Conservation (phyloP, 169 alveolate genomes). For the Plasmodium yoelii region DNA sequence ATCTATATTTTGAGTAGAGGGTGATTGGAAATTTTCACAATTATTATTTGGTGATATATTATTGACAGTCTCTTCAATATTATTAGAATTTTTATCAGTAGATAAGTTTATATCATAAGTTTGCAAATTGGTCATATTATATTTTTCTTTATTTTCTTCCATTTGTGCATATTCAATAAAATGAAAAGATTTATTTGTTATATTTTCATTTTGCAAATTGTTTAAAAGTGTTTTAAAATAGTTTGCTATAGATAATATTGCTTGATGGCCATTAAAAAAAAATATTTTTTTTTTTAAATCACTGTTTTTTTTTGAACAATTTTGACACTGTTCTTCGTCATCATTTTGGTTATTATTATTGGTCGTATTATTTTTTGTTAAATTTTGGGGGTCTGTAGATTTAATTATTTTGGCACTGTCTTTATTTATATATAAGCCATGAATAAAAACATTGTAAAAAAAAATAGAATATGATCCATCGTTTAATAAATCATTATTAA, state of each 20-base stretch:
- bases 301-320: background rate
- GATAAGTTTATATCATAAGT: background rate
- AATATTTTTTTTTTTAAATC: background rate
- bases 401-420: background rate
- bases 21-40: background rate
- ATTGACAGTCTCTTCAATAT: background rate
- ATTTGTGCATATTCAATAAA: conserved; percentile 19
- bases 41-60: background rate
- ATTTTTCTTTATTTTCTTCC: conserved; percentile 8
- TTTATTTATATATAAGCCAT: conserved; percentile 13
- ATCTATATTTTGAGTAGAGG: background rate
- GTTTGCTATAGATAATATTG: conserved; percentile 19
- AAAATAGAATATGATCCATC: conserved; percentile 33
- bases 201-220: conserved; percentile 39
- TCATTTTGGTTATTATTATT: no score
- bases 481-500: conserved; percentile 3
- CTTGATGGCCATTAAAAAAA: conserved; percentile 42
- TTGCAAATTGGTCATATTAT: background rate
- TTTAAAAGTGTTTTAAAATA: conserved; percentile 26
- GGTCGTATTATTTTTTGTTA: no score
- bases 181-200: conserved; percentile 1
- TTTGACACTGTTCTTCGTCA: background rate
- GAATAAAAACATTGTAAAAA: conserved; percentile 24
- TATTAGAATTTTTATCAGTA: background rate
- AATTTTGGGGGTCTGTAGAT: background rate